Evolutionary conservation across 768 basidiomycete species (phyloP).

Genomic region (Boletus subparvulus): DNA sequence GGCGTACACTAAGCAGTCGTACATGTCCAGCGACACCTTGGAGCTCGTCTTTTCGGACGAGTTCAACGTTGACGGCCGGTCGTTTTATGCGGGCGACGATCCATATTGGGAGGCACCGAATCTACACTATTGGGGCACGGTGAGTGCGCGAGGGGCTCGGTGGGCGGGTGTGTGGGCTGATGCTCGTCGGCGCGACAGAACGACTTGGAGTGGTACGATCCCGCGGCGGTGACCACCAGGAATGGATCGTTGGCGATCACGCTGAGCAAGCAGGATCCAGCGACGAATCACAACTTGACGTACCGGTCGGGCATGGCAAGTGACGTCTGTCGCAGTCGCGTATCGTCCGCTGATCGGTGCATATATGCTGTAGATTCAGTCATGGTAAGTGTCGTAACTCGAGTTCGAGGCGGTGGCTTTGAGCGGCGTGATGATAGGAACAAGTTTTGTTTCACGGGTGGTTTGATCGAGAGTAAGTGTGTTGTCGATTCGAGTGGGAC

Average conservation of each 20-base stretch:
- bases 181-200: constrained; percentile 10
- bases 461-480: constrained; percentile 53
- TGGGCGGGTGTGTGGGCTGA: constrained; percentile 3
- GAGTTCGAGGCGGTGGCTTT: background rate
- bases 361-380: constrained; percentile 25
- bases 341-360: constrained; percentile 20
- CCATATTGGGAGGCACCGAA: constrained; percentile 57
- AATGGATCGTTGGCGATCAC: constrained; percentile 52
- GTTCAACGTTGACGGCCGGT: constrained; percentile 70
- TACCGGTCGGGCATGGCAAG: constrained; percentile 44
- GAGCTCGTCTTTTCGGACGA: constrained; percentile 79
- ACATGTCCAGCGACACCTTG: constrained; percentile 35
- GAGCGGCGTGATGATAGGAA: constrained; percentile 38
- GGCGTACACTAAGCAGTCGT: constrained; percentile 40
- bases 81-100: constrained; percentile 70
- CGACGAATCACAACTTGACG: constrained; percentile 45
- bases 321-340: background rate
- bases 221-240: constrained; percentile 48
- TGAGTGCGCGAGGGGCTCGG: constrained; percentile 29
- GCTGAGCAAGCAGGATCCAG: constrained; percentile 41
- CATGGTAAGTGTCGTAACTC: constrained; percentile 22
- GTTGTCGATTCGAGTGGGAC: background rate
- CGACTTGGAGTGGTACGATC: constrained; percentile 63
- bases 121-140: constrained; percentile 67
- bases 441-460: constrained; percentile 82